Evolutionary conservation across 495 filamentous ascomycete species (phyloP), one percentile per base, ranked within the genome.

Genomic region (Penicillium goetzii): DNA sequence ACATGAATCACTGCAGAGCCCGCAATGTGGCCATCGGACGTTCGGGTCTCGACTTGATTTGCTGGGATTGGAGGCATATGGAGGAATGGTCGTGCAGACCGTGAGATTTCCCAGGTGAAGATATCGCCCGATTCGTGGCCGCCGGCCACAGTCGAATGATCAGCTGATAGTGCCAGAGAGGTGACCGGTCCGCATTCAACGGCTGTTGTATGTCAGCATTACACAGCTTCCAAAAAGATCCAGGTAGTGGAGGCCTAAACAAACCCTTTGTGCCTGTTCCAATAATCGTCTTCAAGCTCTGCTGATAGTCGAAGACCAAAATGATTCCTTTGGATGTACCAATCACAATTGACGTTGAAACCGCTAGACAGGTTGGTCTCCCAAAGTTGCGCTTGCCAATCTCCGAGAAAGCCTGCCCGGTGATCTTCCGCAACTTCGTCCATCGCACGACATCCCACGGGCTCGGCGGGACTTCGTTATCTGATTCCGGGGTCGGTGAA

Each of bases 371-470:
- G 1, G 92, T 97, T 55, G 96, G 92, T 30, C 89, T 84, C 34
- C 95, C 95, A 80, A 97, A 97, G 72, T 88, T 97, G 23, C 95
- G 89, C 78, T 88, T 96, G 38, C 93, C 95, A 51, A 89, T 85
- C 73, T 99, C 96, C n/a, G 96, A 97, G 73, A 98, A 97, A 8
- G 89, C 85, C 69, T 97, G 90, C 0, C 87, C 88, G 26, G 92
- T 91, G 59, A 98, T 87, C 68, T 93, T 97, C 70, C 88, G 91
- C 61, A 99, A 74, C 72, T 91, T 97, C 0, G 93, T 97, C 95
- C 95, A 99, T 74, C 92, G 82, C 56, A 99, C 88, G 60, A 97
- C 92, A 73, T 98, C 95, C 95, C 95, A 99, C 23, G 94, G 95
- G 10, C 90, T 86, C 67, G 75, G 81, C 0, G 84, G 82, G 5